phyloP scores from a whole-genome alignment of 441 rosid species.

The Brassica hybrid region DNA sequence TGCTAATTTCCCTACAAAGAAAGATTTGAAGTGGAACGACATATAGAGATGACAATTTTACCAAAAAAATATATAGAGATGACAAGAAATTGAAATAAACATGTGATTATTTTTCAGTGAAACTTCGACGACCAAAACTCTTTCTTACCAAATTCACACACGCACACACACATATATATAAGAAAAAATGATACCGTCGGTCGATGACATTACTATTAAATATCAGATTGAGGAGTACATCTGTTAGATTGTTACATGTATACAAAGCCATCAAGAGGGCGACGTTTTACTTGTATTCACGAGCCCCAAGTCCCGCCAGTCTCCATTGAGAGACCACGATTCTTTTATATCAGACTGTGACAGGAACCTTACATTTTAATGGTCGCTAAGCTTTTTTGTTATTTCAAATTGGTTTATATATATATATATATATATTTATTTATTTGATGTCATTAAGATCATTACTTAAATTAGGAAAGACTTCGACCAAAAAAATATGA shows the following conservation, averaged over 20 bases:
- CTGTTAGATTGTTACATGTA: conserved; percentile 6
- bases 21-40: background rate
- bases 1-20: too few relatives aligned
- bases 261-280: conserved; percentile 34
- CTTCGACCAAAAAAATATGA: background rate
- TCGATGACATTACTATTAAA: conserved; percentile 22
- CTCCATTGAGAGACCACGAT: conserved; percentile 27
- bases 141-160: background rate
- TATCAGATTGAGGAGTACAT: conserved; percentile 9
- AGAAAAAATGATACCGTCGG: conserved; percentile 18
- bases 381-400: conserved; percentile 6
- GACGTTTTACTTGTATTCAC: conserved; percentile 36
- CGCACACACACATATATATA: background rate
- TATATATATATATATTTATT: background rate
- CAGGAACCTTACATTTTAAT: conserved; percentile 31
- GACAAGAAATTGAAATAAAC: background rate
- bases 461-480: background rate
- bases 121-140: conserved; percentile 5
- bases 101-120: conserved; percentile 1
- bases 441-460: background rate
- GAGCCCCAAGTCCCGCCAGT: conserved; percentile 30
- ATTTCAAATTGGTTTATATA: background rate
- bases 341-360: conserved; percentile 32
- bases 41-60: background rate
- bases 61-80: background rate